Base-by-base conservation (phyloP, 768 basidiomycete genomes). In the Hericium coralloides region DNA sequence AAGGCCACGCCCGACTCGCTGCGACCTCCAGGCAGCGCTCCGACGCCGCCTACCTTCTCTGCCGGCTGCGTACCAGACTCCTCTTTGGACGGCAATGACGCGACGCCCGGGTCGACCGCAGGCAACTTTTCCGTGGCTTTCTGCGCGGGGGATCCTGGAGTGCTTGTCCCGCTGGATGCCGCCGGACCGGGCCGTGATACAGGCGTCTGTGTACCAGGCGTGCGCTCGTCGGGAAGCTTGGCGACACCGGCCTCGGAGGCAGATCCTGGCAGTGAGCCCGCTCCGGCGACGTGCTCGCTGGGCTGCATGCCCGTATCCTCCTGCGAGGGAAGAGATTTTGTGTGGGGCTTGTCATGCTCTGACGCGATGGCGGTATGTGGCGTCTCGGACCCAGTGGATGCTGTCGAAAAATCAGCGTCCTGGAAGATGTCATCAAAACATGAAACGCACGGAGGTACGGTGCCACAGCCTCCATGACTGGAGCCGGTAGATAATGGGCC, bases 1-100 rank as follows among this genome's bases (percentile, higher is more conserved):
- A 22, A 17, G 41, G 43, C 53, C 4, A 45, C 43, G 9, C 43
- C 25, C 50, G 23, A 52, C 23, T 61, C 54, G 4, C 52, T 50
- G 12, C 39, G 55, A 41, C 10, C n/a, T 20, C 64, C 67, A 7
- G 63, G 65, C 18, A 67, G 64, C 14, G 59, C 55, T 48, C 66
- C 67, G 5, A 53, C 65, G 14, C 66, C 67, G 17, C 53, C 63
- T n/a, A 62, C 60, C 53, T 53, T 61, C 52, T 66, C 66, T 4
- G 56, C 45, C 3, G 61, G 14, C 17, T 31, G 36, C 2, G 61
- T 58, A 12, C 67, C 65, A 1, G 55, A 50, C 25, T 61, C 15
- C 55, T 64, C 65, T 37, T 58, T 53, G 10, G 59, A 56, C 2
- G 65, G 61, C 20, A 66, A 55, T 1, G 63, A 64, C 20, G n/a